Evolutionary conservation across 2,329 filamentous ascomycete species (phyloP), one percentile per base, ranked within the genome.

Genomic region (Aspergillus oerlinghausenensis): DNA sequence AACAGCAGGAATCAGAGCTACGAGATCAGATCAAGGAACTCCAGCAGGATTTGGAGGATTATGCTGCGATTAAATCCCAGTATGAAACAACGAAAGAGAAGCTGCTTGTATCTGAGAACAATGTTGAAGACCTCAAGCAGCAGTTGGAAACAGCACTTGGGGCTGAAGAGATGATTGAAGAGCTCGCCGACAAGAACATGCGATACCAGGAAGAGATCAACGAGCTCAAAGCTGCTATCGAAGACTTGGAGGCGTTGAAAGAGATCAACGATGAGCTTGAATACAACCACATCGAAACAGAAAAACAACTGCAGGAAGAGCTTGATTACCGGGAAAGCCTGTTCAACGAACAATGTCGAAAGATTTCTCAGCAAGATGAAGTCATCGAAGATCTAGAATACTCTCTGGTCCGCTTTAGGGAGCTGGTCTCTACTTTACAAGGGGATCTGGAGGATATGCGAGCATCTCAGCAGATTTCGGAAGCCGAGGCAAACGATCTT

Each of bases 201-300:
- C 83, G 82, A 61, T 87, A 96, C 70, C 86, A 87, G 38, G 90
- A 96, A 71, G 84, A 91, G 69, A 86, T 97, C 47, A 88, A 91
- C 60, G 88, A 96, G 69, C 82, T 97, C 52, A 88, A 88, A 67
- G 85, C 85, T 19, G 86, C 88, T 7, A 88, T 97, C 59, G 88
- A 92, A 60, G 93, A 97, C 62, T 82, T 97, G 10, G 91, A 97
- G 72, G 90, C 84, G 58, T 77, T 97, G 53, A 92, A 92, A 70
- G 93, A 99, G 70, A 86, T 97, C 65, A 95, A 91, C 65, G 92
- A 97, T 67, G 94, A 99, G 74, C 84, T 99, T 3, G 92, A 97
- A 71, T 84, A 90, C 65, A 96, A 96, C 69, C 92, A 97, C 68
- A 84, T 94, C 3, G 92, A 97, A 69, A 90, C 92, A 38, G 90